Evolutionary conservation across 2,329 filamentous ascomycete species (phyloP).

Genomic region (Penicillium sp.): DNA sequence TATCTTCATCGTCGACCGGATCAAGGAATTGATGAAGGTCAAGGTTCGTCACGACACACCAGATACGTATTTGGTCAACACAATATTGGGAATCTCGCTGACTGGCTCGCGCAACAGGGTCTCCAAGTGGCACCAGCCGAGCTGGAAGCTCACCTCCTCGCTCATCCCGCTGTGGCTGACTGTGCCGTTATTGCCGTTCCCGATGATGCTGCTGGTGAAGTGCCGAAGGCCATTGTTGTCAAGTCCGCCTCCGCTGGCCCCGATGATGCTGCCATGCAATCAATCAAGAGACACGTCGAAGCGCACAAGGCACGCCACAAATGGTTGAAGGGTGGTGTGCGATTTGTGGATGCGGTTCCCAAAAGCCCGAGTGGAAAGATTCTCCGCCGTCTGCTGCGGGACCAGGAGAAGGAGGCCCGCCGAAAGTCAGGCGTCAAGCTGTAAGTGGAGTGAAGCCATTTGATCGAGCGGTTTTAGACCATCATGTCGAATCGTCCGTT

Average conservation of each 20-base stretch:
- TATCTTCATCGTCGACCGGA: constrained; percentile 78
- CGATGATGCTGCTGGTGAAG: constrained; percentile 59
- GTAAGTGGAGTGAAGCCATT: too few relatives aligned
- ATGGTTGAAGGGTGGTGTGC: constrained; percentile 60
- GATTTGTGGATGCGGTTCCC: constrained; percentile 57
- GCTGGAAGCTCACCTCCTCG: constrained; percentile 74
- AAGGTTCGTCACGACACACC: constrained; percentile 55
- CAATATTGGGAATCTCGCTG: background rate
- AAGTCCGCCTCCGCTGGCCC: constrained; percentile 53
- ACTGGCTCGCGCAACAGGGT: constrained; percentile 51
- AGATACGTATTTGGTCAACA: background rate
- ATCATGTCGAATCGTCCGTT: too few relatives aligned
- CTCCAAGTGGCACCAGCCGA: constrained; percentile 81
- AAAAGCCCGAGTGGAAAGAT: constrained; percentile 65
- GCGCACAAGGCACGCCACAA: constrained; percentile 61
- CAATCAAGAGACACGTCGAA: constrained; percentile 59
- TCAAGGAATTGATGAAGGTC: constrained; percentile 75
- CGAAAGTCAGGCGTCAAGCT: constrained; percentile 65
- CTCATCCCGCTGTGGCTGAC: constrained; percentile 72
- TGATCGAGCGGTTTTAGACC: too few relatives aligned
- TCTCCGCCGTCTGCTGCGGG: constrained; percentile 62
- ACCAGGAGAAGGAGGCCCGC: constrained; percentile 68
- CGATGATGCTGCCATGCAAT: constrained; percentile 49
- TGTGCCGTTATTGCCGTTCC: constrained; percentile 74
- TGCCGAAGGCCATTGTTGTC: constrained; percentile 64